Conservation (phyloP, 83 land plant genomes). For the Picea abies region DNA sequence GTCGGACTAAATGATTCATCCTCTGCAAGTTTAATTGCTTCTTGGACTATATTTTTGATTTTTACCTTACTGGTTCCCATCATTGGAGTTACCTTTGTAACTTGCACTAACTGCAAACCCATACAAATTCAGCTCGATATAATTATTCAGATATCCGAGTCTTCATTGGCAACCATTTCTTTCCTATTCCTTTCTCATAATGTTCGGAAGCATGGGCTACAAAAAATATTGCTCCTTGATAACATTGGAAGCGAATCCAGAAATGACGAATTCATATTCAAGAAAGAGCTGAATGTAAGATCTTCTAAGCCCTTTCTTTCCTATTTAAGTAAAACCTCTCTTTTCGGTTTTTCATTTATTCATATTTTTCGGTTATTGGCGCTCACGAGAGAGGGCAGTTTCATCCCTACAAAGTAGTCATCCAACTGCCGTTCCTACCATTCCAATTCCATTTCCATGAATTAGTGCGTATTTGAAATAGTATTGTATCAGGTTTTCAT, state of each 20-base stretch:
- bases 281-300: conserved; percentile 62
- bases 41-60: conserved; percentile 73
- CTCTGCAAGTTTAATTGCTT: conserved; percentile 15
- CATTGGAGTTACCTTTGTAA: conserved; percentile 50
- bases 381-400: background rate
- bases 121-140: conserved; percentile 57
- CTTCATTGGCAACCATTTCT: conserved; percentile 64
- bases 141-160: conserved; percentile 72
- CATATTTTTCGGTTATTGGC: background rate
- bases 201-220: conserved; percentile 61
- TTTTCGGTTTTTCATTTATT: background rate
- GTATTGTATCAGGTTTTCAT: too few relatives aligned
- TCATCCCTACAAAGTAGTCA: background rate
- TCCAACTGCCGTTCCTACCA: too few relatives aligned
- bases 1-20: background rate
- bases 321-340: background rate
- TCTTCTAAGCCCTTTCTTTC: conserved; percentile 1
- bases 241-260: conserved; percentile 62
- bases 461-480: too few relatives aligned
- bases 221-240: conserved; percentile 75
- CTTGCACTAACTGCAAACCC: conserved; percentile 45
- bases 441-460: too few relatives aligned
- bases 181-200: conserved; percentile 67
- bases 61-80: conserved; percentile 61
- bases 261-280: conserved; percentile 65